Conservation (phyloP, 164 flowering plant species). For the Protea cynaroides region DNA sequence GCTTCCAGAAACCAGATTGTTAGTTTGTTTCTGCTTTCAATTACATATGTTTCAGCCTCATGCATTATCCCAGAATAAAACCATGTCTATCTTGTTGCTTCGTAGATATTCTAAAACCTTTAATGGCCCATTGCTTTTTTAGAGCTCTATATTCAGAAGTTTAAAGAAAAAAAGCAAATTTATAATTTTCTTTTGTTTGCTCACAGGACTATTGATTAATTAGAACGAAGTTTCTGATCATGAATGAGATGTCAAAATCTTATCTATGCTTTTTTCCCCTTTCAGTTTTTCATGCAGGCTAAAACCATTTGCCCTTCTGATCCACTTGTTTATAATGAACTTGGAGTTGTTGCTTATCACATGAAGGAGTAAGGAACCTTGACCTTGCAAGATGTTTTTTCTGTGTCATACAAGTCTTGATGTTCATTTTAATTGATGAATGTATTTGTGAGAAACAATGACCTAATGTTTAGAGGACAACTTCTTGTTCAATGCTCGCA, state of each 20-base stretch:
- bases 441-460: too few species aligned
- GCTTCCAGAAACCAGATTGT: too few species aligned
- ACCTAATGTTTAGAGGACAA: too few species aligned
- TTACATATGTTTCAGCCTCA: background rate
- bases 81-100: background rate
- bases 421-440: background rate
- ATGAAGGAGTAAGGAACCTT: slow-evolving; percentile 75
- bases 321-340: slow-evolving; percentile 94
- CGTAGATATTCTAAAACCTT: background rate
- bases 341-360: slow-evolving; percentile 92
- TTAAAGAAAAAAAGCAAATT: background rate
- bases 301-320: slow-evolving; percentile 80
- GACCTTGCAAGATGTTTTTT: background rate
- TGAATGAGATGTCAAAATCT: background rate
- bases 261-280: slow-evolving; percentile 1
- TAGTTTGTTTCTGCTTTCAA: background rate
- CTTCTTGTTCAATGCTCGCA: too few species aligned
- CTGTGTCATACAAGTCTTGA: background rate
- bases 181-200: too few species aligned
- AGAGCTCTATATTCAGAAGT: background rate
- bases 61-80: background rate
- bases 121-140: background rate
- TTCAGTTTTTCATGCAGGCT: slow-evolving; percentile 96
- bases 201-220: too few species aligned
- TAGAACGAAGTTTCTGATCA: background rate